Base-by-base conservation (phyloP, 371 early-diverging fungal genomes). In the Rozella allomycis region DNA sequence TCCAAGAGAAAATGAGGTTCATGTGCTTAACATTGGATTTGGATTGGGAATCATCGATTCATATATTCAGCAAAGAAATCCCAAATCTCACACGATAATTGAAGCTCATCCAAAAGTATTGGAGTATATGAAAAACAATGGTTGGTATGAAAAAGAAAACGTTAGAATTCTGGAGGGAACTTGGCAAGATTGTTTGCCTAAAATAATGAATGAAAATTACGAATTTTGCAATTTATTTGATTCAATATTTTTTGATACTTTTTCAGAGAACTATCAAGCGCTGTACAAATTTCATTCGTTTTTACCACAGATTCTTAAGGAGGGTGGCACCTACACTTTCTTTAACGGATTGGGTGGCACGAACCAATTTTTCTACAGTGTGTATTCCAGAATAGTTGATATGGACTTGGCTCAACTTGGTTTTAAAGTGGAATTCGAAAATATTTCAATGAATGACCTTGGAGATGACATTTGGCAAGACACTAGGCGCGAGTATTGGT, bases 41-140 rank as follows among this genome's bases (percentile, higher is more conserved):
- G 93, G 93, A 1, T 58, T 93, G 30, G 93, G 93, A 0, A 49
- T 93, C 33, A 71, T 93, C 26, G 93, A 93, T 50, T 11, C 28
- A 8, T 28, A 11, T 12, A 28, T 28, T 12, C 28, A 28, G 13
- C n/a, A 54, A 26, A 54, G 58, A 14, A 70, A 72, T 1, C 65
- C 65, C 4, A 17, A 30, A 3, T 49, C 59, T 27, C 93, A 93
- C 41, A 76, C 74, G 11, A 90, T 93, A 42, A 81, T 90, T 29
- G 93, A 93, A 52, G 93, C 93, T 2, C 93, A 93, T 43, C 86
- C 88, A 13, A 87, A 86, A 17, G 93, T 93, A 8, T 82, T 80
- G 49, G 67, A 62, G 16, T 66, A 78, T 30, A 88, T 88, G 86
- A 30, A 72, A 33, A 50, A 54, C 16, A 51, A 69, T 12, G 85